These are phyloP conservation scores for Daedalea quercina DNA, from an alignment of 768 basidiomycete genomes.

Conservation along the genomic window DNA sequence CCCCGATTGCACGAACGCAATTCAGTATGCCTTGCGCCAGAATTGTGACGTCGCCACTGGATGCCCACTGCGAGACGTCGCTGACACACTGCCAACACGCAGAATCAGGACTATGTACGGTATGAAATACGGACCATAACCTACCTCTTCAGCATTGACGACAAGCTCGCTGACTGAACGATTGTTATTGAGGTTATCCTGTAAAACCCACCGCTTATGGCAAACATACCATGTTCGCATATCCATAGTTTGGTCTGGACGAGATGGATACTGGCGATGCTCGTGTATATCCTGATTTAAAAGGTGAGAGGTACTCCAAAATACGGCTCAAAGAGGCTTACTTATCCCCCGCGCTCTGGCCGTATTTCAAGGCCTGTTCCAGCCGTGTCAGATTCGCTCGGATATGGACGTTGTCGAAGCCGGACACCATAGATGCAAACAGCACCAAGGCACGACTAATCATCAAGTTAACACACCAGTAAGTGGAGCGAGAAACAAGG, in stretches of 20 bases:
- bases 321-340: constrained; percentile 20
- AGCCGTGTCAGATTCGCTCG: constrained; percentile 54
- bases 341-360: constrained; percentile 64
- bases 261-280: constrained; percentile 50
- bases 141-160: constrained; percentile 55
- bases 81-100: constrained; percentile 37
- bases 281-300: constrained; percentile 52
- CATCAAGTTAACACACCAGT: constrained; percentile 4
- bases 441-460: constrained; percentile 53
- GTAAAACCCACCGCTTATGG: neutral
- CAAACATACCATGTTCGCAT: constrained; percentile 51
- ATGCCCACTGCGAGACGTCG: constrained; percentile 52
- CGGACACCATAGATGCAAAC: constrained; percentile 56
- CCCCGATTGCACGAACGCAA: constrained; percentile 57
- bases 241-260: constrained; percentile 50
- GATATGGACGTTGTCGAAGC: constrained; percentile 60
- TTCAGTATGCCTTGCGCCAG: constrained; percentile 57
- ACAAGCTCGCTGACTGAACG: constrained; percentile 51
- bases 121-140: constrained; percentile 1
- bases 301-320: no score
- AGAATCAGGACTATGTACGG: constrained; percentile 1
- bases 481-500: neutral
- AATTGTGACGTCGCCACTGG: constrained; percentile 44
- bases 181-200: neutral
- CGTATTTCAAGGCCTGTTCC: constrained; percentile 58